These are phyloP conservation scores for Vanilla planifolia DNA, from an alignment of 106 monocot genomes.

Conservation along the genomic window DNA sequence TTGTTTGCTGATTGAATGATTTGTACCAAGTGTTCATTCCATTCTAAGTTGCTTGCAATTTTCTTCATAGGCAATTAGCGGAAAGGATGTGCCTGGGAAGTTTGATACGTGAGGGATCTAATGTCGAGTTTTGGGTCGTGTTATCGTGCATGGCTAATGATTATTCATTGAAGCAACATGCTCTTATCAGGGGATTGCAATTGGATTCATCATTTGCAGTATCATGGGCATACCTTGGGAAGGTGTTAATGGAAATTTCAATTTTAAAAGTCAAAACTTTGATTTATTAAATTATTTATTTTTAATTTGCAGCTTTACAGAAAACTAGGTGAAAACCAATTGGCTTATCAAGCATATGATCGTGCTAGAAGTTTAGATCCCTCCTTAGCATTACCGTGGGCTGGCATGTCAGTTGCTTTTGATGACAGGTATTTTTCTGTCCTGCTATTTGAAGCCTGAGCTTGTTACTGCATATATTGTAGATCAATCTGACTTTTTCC, in stretches of 20 bases:
- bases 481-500: background rate
- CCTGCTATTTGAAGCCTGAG: background rate
- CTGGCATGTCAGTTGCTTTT: conserved; percentile 70
- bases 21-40: background rate
- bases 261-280: conserved; percentile 5
- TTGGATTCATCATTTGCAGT: conserved; percentile 69
- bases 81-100: conserved; percentile 80
- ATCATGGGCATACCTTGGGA: conserved; percentile 93
- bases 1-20: conserved; percentile 1
- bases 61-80: conserved; percentile 52
- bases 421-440: conserved; percentile 39
- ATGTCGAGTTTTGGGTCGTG: conserved; percentile 68
- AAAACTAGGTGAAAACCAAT: conserved; percentile 53
- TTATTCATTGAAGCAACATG: conserved; percentile 75
- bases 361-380: conserved; percentile 95
- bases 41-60: background rate
- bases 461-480: background rate
- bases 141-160: conserved; percentile 62
- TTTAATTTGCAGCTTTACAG: conserved; percentile 59
- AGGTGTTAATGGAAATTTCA: conserved; percentile 39
- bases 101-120: conserved; percentile 63
- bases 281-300: conserved; percentile 13
- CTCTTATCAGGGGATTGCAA: conserved; percentile 80
- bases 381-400: conserved; percentile 94
- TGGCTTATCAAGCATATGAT: conserved; percentile 83